Conservation (phyloP, 805 yeast genomes). For the Yamadazyma insecticola region DNA sequence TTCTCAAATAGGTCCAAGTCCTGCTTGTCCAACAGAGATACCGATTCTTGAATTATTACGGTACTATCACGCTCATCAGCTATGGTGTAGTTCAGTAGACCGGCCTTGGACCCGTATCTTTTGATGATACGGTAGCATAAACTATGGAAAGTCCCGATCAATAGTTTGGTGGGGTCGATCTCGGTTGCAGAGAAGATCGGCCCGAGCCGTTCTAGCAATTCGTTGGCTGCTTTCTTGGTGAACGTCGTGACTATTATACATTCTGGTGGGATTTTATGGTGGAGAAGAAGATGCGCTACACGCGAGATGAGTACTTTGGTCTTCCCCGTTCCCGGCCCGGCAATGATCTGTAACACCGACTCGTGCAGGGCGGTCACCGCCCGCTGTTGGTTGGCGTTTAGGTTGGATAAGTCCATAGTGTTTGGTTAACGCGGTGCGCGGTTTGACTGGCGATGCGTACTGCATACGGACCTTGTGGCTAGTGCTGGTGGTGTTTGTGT, state of each 20-base stretch:
- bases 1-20: constrained; percentile 14
- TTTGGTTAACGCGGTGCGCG: no score
- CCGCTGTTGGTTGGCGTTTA: constrained; percentile 37
- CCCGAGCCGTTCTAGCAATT: constrained; percentile 64
- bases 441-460: no score
- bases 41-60: constrained; percentile 40
- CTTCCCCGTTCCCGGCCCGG: constrained; percentile 69
- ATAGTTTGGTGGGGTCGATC: constrained; percentile 40
- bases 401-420: constrained; percentile 6
- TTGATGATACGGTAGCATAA: constrained; percentile 61
- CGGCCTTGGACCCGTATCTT: constrained; percentile 49
- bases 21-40: constrained; percentile 18
- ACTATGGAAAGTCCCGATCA: constrained; percentile 89
- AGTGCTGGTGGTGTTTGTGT: no score
- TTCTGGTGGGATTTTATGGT: constrained; percentile 51
- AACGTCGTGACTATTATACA: constrained; percentile 82
- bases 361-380: constrained; percentile 41
- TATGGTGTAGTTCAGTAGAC: constrained; percentile 43
- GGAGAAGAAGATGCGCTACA: constrained; percentile 62
- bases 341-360: constrained; percentile 45
- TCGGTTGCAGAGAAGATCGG: constrained; percentile 27
- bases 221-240: constrained; percentile 88
- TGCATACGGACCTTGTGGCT: no score
- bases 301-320: constrained; percentile 79
- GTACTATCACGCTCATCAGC: constrained; percentile 63